A percentile compares a stretch with the other conserved stretches of the same genome.
Evolutionary conservation across 768 basidiomycete genomes (phyloP).

Genomic region (Psilocybe sp.): DNA sequence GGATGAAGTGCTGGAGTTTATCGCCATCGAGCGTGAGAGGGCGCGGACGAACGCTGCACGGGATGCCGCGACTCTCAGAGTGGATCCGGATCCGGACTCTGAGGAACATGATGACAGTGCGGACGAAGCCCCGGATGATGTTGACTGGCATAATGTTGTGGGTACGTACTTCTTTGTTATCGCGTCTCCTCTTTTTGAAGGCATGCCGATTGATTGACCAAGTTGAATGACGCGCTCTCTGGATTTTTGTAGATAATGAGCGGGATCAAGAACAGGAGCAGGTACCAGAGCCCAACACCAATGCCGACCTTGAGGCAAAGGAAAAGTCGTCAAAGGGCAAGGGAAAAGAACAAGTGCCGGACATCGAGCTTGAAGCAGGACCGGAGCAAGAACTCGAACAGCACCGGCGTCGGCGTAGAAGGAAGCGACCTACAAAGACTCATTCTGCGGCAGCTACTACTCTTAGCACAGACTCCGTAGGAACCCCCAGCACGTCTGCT

Average conservation of each 20-base stretch:
- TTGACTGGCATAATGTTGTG: constrained; percentile 15
- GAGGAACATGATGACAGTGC: background rate
- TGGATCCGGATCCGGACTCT: constrained; percentile 17
- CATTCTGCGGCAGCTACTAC: constrained; percentile 6
- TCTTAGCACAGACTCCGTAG: background rate
- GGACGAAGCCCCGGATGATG: constrained; percentile 10
- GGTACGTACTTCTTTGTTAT: constrained; percentile 16
- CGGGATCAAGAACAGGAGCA: background rate
- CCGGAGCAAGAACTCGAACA: background rate
- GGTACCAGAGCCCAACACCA: too few species aligned
- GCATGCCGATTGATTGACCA: constrained; percentile 13
- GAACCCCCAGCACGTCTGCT: background rate
- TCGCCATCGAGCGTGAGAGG: constrained; percentile 72
- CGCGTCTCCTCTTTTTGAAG: background rate
- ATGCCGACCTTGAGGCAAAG: too few species aligned
- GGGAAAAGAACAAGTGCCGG: too few species aligned
- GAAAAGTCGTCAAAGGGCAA: too few species aligned
- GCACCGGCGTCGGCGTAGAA: constrained; percentile 14
- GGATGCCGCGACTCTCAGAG: constrained; percentile 25
- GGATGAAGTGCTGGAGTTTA: constrained; percentile 71
- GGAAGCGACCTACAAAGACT: constrained; percentile 11
- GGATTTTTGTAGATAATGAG: constrained; percentile 15
- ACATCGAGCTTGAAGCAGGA: too few species aligned
- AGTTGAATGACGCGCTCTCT: constrained; percentile 17
- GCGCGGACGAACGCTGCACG: constrained; percentile 52